Evolutionary conservation across 2,329 filamentous ascomycete genomes (phyloP), one percentile per base, ranked within the genome.

Genomic region (Monosporascus sp.): DNA sequence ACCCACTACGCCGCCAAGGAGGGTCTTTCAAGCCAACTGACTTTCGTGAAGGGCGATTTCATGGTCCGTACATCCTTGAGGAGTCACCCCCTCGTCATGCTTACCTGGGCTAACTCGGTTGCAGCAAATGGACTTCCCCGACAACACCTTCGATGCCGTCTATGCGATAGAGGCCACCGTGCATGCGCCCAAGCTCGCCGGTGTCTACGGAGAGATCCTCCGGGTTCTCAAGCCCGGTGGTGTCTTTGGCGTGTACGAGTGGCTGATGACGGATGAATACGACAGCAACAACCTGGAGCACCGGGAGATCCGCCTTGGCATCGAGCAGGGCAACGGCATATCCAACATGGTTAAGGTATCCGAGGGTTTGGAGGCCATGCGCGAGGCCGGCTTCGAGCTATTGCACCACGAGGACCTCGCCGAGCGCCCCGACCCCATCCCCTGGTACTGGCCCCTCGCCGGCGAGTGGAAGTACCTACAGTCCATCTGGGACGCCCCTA

Each of bases 161-260:
- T 97, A 97, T 69, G 93, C 92, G 51, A 97, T 99, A 62, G 94
- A 99, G 75, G 94, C 94, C 3, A 99, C 94, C 3, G 89, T 95
- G 49, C 94, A 99, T 70, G 94, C 94, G 0, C 94, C 93, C 43
- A 88, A 85, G 45, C 84, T 97, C 7, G 88, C 91, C 66, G 92
- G 90, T 54, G 91, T 97, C 60, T 99, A 99, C 78, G 87, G 84
- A 69, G 88, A 97, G 72, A 97, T 97, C 66, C 92, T 87, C 82
- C 89, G 90, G 47, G 92, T 97, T 22, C 80, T 99, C 58, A 99
- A 97, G 81, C 94, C 94, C 20, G 94, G 94, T 55, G 93, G 94
- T 70, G 79, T 90, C 49, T 99, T 97, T 65, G 94, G 93, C 68
- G 93, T 97, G 50, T 99, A 97, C 75, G 94, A 99, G 74, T 97